Evolutionary conservation across 148 eudicot genomes (phyloP).

Genomic region (Rhododendron griersonianum): DNA sequence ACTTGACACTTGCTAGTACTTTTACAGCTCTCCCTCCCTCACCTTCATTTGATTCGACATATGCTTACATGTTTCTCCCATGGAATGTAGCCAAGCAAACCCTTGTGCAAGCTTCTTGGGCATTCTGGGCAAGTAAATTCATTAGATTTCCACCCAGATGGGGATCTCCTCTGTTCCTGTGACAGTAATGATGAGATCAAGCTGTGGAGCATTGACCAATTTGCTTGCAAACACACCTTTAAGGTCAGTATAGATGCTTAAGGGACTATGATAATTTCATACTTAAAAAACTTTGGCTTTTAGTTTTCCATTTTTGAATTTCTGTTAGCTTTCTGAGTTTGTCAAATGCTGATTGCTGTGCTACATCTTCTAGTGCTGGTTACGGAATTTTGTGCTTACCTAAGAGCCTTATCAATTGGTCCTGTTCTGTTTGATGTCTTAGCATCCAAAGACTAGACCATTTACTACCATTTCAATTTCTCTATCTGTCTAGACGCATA

Average conservation of each 20-base stretch:
- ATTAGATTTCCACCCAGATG: slow-evolving; percentile 39
- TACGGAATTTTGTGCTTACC: background rate
- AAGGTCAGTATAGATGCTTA: slow-evolving; percentile 25
- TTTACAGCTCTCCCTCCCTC: background rate
- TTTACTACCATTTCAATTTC: background rate
- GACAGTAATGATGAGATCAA: slow-evolving; percentile 38
- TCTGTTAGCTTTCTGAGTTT: background rate
- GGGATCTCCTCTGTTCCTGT: slow-evolving; percentile 46
- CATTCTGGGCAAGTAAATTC: background rate
- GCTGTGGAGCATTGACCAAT: slow-evolving; percentile 30
- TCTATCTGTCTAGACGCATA: background rate
- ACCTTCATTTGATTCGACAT: background rate
- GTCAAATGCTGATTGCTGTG: background rate
- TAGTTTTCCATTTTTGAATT: background rate
- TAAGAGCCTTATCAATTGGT: background rate
- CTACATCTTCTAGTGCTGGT: background rate
- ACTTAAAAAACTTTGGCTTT: background rate
- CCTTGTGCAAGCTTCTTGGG: background rate
- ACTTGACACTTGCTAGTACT: background rate
- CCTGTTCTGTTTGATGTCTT: background rate
- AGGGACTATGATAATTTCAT: background rate
- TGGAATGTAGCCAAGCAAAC: background rate
- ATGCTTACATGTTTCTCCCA: background rate
- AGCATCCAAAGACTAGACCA: background rate
- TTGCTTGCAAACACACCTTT: slow-evolving; percentile 23